Evolutionary conservation across 2,329 filamentous ascomycete genomes (phyloP), one percentile per base, ranked within the genome.

Genomic region (Aspergillus sp.): DNA sequence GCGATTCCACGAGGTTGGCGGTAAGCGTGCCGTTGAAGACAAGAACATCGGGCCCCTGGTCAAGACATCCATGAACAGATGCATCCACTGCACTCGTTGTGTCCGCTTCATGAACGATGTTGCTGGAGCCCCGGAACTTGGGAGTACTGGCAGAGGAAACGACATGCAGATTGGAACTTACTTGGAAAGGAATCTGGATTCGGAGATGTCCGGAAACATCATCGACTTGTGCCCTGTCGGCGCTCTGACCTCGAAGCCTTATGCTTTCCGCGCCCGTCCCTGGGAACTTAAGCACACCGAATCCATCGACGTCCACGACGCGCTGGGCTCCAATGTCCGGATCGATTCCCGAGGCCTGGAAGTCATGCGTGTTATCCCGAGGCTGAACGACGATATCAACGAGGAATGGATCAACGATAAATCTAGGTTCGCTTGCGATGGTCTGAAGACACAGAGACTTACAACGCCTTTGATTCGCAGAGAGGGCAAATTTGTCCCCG

Each of bases 341-440:
- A 83, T 97, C 40, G 93, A 98, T 71, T 85, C 89, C 48, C 83
- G 93, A 62, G 93, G 93, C 49, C 76, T 96, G 55, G 90, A 97
- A 73, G 91, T 98, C 44, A 95, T 98, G 90, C 85, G 93, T 59
- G 79, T 98, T 50, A 66, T 96, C 10, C 93, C 93, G 49, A 82
- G 93, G 60, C 78, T 98, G 51, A 98, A 98, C 67, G 93, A 98
- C 65, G 90, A 97, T 61, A 82, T 98, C 60, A 98, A 98, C 69
- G 93, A 98, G 74, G 93, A 98, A 71, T 98, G 93, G 93, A 97
- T 98, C 69, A 93, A 97, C 71, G 93, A 98, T 76, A 98, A 97
- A 79, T 84, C 88, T 36, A 83, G 93, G 55, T 98, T 97, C 67
- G 91, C 93, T 38, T 94, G 90, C 67, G 93, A 98, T 67, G 93